A percentile compares a stretch with the other conserved stretches of the same genome.
phyloP scores from a whole-genome alignment of 345 rosid species.

The Arabidopsis suecica region DNA sequence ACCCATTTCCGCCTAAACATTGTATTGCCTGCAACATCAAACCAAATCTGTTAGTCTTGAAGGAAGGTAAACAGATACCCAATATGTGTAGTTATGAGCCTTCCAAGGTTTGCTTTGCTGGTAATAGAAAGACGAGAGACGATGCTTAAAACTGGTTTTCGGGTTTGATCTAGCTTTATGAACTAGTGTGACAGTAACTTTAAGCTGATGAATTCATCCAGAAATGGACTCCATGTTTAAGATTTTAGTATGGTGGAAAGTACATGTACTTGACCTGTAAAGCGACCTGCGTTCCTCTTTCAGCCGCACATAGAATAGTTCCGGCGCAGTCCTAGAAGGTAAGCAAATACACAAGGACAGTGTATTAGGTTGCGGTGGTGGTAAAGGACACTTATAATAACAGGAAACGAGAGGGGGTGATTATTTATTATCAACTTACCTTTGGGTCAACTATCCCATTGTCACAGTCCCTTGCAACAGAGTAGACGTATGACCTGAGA shows the following conservation, averaged over 20 bases:
- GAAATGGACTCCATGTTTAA: constrained; percentile 5
- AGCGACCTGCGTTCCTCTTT: constrained; percentile 96
- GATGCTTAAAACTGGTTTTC: neutral
- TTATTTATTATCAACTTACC: constrained; percentile 46
- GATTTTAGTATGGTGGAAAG: neutral
- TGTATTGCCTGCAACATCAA: constrained; percentile 81
- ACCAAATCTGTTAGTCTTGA: constrained; percentile 18
- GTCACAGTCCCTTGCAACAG: constrained; percentile 88
- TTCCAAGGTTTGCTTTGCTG: neutral
- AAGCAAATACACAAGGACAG: neutral
- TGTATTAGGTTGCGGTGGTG: neutral
- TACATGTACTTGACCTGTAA: constrained; percentile 67
- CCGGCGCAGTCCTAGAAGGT: constrained; percentile 88
- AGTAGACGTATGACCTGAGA: constrained; percentile 83
- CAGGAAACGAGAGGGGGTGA: neutral
- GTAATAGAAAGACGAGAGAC: neutral
- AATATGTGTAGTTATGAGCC: neutral
- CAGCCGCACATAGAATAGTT: constrained; percentile 89
- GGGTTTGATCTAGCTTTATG: neutral
- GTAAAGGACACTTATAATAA: neutral
- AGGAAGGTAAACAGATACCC: neutral
- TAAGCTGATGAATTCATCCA: neutral
- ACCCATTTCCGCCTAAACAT: constrained; percentile 96
- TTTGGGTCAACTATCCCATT: constrained; percentile 74
- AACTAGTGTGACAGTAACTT: neutral